Base-by-base conservation (phyloP, 1,284 basidiomycete species). In the Sporisorium reilianum region DNA sequence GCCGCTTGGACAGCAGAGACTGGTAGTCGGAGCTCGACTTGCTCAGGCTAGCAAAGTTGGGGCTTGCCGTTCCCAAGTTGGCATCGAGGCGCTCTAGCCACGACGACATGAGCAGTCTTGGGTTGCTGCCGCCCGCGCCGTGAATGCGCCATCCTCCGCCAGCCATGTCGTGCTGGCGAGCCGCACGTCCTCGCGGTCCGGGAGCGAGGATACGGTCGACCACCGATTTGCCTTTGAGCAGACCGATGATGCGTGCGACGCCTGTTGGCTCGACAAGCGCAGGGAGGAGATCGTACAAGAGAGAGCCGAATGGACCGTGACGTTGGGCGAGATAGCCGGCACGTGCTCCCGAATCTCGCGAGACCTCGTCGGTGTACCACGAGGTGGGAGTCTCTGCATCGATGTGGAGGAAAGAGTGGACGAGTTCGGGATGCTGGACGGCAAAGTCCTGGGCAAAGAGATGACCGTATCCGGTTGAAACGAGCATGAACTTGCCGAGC, bases 381-480 rank as follows among this genome's bases (percentile, higher is more conserved):
- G 78, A 69, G 4, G 26, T 25, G 0, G 75, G 62, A 26, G 77
- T 76, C 62, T 80, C 76, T 8, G 76, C 75, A 55, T 80, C 78
- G 40, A 80, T 65, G 55, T 69, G 56, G 3, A 80, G 64, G 41
- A 74, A 65, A 5, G 78, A 80, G 36, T 80, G 78, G n/a, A 80
- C 58, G 26, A 75, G 61, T 3, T 64, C 36, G n/a, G 76, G 78
- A 55, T 73, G 72, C 55, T 69, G 61, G n/a, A 72, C 52, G 7
- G 76, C 72, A 64, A 80, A 80, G 34, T 78, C 69, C 25, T 72
- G 70, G 1, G 70, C 72, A 32, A 78, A 75, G 12, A 80, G 67
- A 32, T 69, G 55, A 20, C 78, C 78, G 38, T 74, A 77, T 5
- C 75, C 75, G 1, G 73, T 75, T 10, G 76, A 73, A 16, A 80